Conservation (phyloP, 73 alveolate species). For the Paramecium sexaurelia region DNA sequence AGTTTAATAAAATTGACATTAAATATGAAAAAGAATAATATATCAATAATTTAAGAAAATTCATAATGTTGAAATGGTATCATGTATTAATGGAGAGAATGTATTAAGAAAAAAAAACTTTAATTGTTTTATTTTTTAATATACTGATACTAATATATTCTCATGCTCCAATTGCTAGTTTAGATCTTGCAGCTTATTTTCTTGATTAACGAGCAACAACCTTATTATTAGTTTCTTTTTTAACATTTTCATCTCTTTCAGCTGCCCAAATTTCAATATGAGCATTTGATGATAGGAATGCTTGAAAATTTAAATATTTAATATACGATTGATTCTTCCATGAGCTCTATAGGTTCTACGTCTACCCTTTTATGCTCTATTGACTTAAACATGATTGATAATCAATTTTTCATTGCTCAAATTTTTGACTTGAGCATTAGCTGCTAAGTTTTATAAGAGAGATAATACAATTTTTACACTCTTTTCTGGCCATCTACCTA, state of each 20-base stretch:
- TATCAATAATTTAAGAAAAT: too few species aligned
- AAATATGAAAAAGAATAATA: not conserved
- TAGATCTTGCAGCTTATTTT: constrained; percentile 78
- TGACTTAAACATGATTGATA: constrained; percentile 87
- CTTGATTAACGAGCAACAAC: constrained; percentile 72
- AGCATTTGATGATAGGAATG: constrained; percentile 90
- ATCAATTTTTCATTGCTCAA: constrained; percentile 86
- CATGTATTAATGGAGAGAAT: too few species aligned
- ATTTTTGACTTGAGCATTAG: constrained; percentile 93
- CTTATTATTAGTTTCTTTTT: constrained; percentile 81
- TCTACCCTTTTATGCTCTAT: constrained; percentile 96
- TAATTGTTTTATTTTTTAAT: not conserved
- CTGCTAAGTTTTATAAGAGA: constrained; percentile 85
- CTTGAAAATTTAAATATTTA: constrained; percentile 4
- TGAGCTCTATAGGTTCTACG: constrained; percentile 99
- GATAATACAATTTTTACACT: constrained; percentile 86
- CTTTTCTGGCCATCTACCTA: constrained; percentile 96
- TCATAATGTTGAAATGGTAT: too few species aligned
- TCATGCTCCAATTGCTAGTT: constrained; percentile 79
- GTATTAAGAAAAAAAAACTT: not conserved
- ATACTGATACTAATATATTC: not conserved
- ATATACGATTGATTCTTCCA: constrained; percentile 92
- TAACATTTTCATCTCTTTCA: constrained; percentile 88
- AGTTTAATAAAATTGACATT: not conserved
- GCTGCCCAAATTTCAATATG: constrained; percentile 91